A percentile compares a stretch with the other conserved stretches of the same genome.
phyloP scores from a whole-genome alignment of 441 rosid species.

The Pelargonium myrrhifolium region DNA sequence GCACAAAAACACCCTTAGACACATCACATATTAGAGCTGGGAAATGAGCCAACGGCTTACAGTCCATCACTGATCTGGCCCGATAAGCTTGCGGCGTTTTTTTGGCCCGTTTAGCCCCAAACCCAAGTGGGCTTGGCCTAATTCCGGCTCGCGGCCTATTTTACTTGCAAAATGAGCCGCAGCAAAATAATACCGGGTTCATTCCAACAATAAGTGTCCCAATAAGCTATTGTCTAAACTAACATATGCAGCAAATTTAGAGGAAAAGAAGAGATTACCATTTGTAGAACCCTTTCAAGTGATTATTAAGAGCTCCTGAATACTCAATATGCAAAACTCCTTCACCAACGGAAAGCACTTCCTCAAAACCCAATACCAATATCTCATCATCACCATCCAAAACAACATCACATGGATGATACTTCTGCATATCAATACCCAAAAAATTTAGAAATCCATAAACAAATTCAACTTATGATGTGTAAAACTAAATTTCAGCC shows the following conservation, averaged over 20 bases:
- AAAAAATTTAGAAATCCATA: background rate
- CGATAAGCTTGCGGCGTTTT: too few relatives aligned
- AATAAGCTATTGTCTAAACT: background rate
- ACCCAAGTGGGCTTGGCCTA: too few relatives aligned
- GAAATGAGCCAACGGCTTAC: too few relatives aligned
- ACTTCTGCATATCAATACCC: constrained; percentile 18
- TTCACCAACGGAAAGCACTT: constrained; percentile 26
- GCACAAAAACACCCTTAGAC: background rate
- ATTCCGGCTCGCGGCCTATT: too few relatives aligned
- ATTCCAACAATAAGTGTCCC: too few relatives aligned
- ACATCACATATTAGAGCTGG: too few relatives aligned
- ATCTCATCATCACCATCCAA: constrained; percentile 35
- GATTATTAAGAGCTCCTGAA: constrained; percentile 33
- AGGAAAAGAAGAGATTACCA: constrained; percentile 15
- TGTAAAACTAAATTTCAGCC: too few relatives aligned
- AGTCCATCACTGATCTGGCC: too few relatives aligned
- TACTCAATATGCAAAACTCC: constrained; percentile 31
- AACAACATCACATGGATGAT: constrained; percentile 24
- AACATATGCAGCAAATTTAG: background rate
- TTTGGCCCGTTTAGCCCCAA: too few relatives aligned
- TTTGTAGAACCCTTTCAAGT: constrained; percentile 34
- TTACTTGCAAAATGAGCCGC: too few relatives aligned
- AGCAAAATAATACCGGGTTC: too few relatives aligned
- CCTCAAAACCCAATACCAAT: constrained; percentile 34
- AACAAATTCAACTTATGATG: background rate